Base-by-base conservation (phyloP, 2,329 filamentous ascomycete genomes). In the Geosmithia putterillii region DNA sequence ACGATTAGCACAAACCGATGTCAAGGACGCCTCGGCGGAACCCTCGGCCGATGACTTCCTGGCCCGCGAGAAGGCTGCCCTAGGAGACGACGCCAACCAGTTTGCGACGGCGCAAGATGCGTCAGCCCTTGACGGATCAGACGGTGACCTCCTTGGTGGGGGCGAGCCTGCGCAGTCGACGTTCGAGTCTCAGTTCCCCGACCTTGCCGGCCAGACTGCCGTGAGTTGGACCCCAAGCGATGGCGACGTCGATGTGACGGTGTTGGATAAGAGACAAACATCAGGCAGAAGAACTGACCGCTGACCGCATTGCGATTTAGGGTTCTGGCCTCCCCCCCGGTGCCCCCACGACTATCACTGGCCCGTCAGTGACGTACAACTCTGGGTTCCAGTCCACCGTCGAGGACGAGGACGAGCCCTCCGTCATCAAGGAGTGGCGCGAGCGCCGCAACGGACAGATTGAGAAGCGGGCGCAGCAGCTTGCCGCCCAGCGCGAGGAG, bases 151-250 rank as follows among this genome's bases (percentile, higher is more conserved):
- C 56, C 69, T 94, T 46, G 73, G 89, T 42, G 79, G 79, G 41
- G 80, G 76, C 41, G 81, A 66, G 47, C 61, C 66, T 48, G 60
- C 67, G 54, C 61, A 70, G 47, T 61, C 64, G 22, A 60, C 63
- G 49, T 96, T 96, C 54, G 86, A 95, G 66, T 86, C 79, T 61
- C 88, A 87, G 48, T 98, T 95, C 63, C 92, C 92, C 23, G 86
- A 88, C 45, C 79, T 98, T 51, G 63, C 65, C 54, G 51, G 50
- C 41, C 54, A 61, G 15, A 52, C 59, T 40, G 56, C 56, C 34
- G 62, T 64, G 51, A 51, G 60, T 55, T 25, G 22, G 12, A 8
- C 17, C 10, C 4, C 14, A 37, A 18, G n/a, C 9, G 9, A 37
- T 7, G 10, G n/a, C 35, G 7, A 8, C 28, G 15, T 32, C 28